Percentiles rank a stretch among this genome's conserved stretches.
Conservation (phyloP, 1,284 basidiomycete species). For the Irpex lacteus region DNA sequence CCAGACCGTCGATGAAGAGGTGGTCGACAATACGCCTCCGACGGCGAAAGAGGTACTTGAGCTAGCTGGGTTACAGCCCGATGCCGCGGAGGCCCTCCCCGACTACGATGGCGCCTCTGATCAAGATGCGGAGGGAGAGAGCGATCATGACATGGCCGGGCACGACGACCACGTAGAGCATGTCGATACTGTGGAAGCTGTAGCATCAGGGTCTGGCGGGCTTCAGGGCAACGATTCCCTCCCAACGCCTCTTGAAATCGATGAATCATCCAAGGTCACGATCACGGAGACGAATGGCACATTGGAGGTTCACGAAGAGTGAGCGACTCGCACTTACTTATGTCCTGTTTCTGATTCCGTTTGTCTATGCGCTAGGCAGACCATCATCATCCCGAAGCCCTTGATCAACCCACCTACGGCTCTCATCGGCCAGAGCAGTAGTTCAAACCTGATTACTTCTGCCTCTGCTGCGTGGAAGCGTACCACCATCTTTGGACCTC, state of each 20-base stretch:
- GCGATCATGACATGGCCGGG: slow-evolving; percentile 7
- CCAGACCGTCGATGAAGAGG: not conserved
- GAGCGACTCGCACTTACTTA: not conserved
- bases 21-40: not conserved
- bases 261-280: not conserved
- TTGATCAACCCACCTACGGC: slow-evolving; percentile 9
- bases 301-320: not conserved
- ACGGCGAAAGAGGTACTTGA: slow-evolving; percentile 8
- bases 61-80: slow-evolving; percentile 7
- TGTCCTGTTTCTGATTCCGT: not conserved
- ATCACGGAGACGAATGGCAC: not conserved
- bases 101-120: slow-evolving; percentile 7
- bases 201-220: too few species aligned
- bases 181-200: not conserved
- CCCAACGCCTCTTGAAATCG: not conserved
- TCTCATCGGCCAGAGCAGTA: not conserved
- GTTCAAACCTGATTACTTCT: not conserved
- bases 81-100: not conserved
- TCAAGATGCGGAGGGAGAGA: slow-evolving; percentile 13
- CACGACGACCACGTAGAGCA: not conserved
- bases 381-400: not conserved
- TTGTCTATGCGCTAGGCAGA: not conserved
- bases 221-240: not conserved
- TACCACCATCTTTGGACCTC: slow-evolving; percentile 34
- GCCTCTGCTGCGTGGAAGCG: slow-evolving; percentile 17